Conservation (phyloP, 192 early-diverging fungal genomes). For the Backusella sp. region DNA sequence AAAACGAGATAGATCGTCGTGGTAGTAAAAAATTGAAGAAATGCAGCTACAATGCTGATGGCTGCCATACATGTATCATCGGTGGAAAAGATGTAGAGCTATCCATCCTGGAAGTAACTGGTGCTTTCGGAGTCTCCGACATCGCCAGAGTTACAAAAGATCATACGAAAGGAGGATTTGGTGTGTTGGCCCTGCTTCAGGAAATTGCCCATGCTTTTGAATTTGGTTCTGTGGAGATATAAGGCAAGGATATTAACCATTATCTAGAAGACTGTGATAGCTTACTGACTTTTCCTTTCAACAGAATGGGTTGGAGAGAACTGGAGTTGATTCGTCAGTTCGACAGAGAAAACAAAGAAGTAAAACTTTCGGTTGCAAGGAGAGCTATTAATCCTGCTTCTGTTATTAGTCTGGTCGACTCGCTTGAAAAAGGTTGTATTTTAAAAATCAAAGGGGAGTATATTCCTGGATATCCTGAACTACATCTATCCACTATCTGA, state of each 20-base stretch:
- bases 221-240: neutral
- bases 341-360: no score
- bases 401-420: no score
- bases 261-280: slow-evolving; percentile 1
- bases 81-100: neutral
- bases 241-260: neutral
- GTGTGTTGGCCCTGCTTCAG: neutral
- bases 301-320: no score
- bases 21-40: neutral
- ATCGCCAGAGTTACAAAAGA: neutral
- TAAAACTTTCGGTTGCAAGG: no score
- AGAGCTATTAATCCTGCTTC: no score
- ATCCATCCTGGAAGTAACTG: neutral
- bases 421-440: no score
- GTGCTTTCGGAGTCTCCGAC: neutral
- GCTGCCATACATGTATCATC: neutral
- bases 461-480: no score
- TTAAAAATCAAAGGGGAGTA: no score
- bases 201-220: neutral
- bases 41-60: neutral
- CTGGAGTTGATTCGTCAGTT: no score
- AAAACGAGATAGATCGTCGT: neutral
- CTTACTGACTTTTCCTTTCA: no score
- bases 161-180: neutral
- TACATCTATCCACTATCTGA: no score